Percentiles rank a stretch among this genome's conserved stretches.
phyloP scores from a whole-genome alignment of 2,329 filamentous ascomycete genomes.

The Diaporthe humulicola region DNA sequence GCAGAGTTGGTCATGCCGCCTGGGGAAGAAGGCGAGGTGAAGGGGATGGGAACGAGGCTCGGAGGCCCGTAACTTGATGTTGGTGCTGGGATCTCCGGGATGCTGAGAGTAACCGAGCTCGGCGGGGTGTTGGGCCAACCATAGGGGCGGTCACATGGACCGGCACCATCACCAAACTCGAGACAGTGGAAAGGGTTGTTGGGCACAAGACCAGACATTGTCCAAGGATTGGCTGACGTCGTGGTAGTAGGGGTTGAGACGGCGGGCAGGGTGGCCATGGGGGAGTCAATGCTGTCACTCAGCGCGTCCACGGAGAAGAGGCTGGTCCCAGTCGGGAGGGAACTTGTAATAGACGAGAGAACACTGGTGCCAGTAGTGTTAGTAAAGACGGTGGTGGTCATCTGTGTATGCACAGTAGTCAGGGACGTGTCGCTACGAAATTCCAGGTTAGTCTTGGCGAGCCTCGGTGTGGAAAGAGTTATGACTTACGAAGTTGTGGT shows the following conservation, averaged over 20 bases:
- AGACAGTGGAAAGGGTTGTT: slow-evolving; percentile 22
- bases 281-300: slow-evolving; percentile 11
- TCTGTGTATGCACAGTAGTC: neutral
- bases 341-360: neutral
- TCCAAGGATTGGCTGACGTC: neutral
- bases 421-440: neutral
- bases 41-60: neutral
- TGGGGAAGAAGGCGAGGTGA: neutral
- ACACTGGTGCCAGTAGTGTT: neutral
- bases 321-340: neutral
- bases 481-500: slow-evolving; percentile 25
- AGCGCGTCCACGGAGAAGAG: slow-evolving; percentile 4
- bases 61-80: neutral
- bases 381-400: slow-evolving; percentile 25
- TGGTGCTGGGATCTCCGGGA: neutral
- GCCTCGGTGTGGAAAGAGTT: neutral
- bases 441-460: neutral
- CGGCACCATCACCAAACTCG: slow-evolving; percentile 37
- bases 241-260: neutral
- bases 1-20: slow-evolving; percentile 16
- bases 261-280: neutral
- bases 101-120: slow-evolving; percentile 24
- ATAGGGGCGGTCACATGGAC: slow-evolving; percentile 39
- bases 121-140: slow-evolving; percentile 36
- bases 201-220: neutral